phyloP scores from a whole-genome alignment of 768 basidiomycete species.

The Mycena rebaudengoi region DNA sequence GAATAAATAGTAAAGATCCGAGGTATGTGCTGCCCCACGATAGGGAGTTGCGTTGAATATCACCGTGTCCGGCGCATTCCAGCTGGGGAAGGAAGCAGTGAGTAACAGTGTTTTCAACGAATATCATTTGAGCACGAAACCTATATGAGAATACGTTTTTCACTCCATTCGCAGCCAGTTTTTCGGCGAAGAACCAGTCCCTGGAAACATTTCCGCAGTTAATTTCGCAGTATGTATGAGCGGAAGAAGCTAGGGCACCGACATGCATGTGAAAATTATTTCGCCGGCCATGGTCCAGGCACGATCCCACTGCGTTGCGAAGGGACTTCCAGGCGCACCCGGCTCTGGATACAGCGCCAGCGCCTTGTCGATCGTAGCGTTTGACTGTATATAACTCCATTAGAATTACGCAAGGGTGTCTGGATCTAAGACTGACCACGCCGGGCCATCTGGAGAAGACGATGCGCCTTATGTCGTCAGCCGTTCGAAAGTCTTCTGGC shows the following conservation, averaged over 20 bases:
- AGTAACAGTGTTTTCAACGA: neutral
- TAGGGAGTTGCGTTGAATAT: constrained; percentile 44
- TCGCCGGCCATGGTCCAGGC: constrained; percentile 52
- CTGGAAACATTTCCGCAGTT: constrained; percentile 28
- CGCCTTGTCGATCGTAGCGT: constrained; percentile 44
- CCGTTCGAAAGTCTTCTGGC: constrained; percentile 47
- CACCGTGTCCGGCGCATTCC: constrained; percentile 54
- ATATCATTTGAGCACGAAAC: constrained; percentile 28
- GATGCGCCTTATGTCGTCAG: constrained; percentile 47
- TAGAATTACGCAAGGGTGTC: no score
- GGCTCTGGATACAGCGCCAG: constrained; percentile 49
- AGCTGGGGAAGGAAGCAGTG: constrained; percentile 32
- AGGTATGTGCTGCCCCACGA: constrained; percentile 52
- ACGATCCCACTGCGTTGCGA: constrained; percentile 49
- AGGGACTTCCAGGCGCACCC: constrained; percentile 42
- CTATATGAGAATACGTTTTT: constrained; percentile 46
- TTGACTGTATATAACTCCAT: constrained; percentile 35
- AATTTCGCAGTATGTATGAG: no score
- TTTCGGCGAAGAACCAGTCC: constrained; percentile 50
- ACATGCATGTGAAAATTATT: constrained; percentile 55
- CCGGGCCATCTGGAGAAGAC: constrained; percentile 46
- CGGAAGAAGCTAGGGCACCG: neutral
- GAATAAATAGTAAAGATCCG: constrained; percentile 53
- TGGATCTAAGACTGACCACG: constrained; percentile 45
- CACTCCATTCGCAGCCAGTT: constrained; percentile 35